These are phyloP conservation scores for Chamaecyparis obtusa DNA, from an alignment of 75 land plant genomes.

Conservation along the genomic window DNA sequence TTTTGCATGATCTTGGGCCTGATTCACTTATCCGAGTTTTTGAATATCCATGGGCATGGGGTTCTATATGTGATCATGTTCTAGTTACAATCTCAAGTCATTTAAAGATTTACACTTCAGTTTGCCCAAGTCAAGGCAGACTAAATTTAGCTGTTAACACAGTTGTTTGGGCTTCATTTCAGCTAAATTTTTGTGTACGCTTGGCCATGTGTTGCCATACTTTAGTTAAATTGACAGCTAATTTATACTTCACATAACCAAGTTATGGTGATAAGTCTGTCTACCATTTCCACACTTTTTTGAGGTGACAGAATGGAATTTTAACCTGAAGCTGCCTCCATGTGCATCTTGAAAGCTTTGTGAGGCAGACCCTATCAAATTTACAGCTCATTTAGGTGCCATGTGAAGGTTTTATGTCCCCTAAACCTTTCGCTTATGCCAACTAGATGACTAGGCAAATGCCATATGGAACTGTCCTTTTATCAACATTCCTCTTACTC, in stretches of 20 bases:
- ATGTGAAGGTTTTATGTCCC: neutral
- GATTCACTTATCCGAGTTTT: neutral
- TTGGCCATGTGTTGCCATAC: neutral
- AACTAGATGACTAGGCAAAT: neutral
- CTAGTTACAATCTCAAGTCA: neutral
- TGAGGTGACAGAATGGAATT: neutral
- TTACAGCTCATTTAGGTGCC: neutral
- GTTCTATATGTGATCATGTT: neutral
- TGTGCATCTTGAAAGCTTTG: neutral
- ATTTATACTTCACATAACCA: neutral
- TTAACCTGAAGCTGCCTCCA: neutral
- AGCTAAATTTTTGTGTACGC: neutral
- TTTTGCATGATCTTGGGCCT: neutral
- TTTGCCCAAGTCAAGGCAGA: neutral
- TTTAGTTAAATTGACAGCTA: neutral
- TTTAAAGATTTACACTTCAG: neutral
- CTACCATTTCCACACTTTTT: neutral
- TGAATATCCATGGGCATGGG: neutral
- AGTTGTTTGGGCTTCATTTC: neutral
- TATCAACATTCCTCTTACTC: neutral
- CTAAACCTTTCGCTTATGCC: neutral
- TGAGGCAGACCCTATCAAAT: neutral
- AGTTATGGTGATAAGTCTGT: neutral
- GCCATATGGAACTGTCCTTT: neutral
- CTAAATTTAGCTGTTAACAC: neutral